phyloP scores from a whole-genome alignment of 2,329 filamentous ascomycete species.

The Aspergillus alliaceus region DNA sequence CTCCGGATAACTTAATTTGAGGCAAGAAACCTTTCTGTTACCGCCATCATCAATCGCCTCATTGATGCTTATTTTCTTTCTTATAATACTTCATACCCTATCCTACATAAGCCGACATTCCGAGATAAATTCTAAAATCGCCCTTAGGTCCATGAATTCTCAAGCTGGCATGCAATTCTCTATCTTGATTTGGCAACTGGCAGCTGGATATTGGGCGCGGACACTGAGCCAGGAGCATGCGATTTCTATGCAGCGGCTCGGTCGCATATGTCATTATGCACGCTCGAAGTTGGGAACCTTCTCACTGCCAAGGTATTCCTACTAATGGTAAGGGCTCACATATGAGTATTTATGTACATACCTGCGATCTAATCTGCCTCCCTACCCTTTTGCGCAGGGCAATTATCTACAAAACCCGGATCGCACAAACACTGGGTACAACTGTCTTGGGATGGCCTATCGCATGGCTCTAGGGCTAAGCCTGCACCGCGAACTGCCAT shows the following conservation, averaged over 20 bases:
- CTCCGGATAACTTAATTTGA: not conserved
- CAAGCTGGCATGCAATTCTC: slow-evolving; percentile 25
- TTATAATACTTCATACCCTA: slow-evolving; percentile 27
- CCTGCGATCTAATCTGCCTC: not conserved
- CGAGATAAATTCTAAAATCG: slow-evolving; percentile 16
- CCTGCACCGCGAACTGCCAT: slow-evolving; percentile 45
- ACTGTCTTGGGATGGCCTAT: slow-evolving; percentile 52
- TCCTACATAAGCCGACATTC: slow-evolving; percentile 30
- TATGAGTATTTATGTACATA: no score
- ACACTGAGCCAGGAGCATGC: slow-evolving; percentile 10
- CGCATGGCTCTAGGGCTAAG: slow-evolving; percentile 53
- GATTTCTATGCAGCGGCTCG: slow-evolving; percentile 19
- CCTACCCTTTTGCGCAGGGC: slow-evolving; percentile 18
- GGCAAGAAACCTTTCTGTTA: slow-evolving; percentile 2
- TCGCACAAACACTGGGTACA: slow-evolving; percentile 53
- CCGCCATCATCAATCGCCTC: slow-evolving; percentile 13
- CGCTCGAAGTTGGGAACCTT: slow-evolving; percentile 32
- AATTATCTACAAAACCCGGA: slow-evolving; percentile 55
- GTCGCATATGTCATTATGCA: slow-evolving; percentile 24
- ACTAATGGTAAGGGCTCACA: slow-evolving; percentile 28
- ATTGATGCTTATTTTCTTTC: slow-evolving; percentile 27
- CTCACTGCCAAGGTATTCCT: slow-evolving; percentile 33
- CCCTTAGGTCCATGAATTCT: slow-evolving; percentile 8
- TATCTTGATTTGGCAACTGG: slow-evolving; percentile 28
- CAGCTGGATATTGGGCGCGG: slow-evolving; percentile 18